Percentiles rank a stretch among this genome's conserved stretches.
Evolutionary conservation across 371 early-diverging fungal genomes (phyloP).

Genomic region (Chytridium lagenaria): DNA sequence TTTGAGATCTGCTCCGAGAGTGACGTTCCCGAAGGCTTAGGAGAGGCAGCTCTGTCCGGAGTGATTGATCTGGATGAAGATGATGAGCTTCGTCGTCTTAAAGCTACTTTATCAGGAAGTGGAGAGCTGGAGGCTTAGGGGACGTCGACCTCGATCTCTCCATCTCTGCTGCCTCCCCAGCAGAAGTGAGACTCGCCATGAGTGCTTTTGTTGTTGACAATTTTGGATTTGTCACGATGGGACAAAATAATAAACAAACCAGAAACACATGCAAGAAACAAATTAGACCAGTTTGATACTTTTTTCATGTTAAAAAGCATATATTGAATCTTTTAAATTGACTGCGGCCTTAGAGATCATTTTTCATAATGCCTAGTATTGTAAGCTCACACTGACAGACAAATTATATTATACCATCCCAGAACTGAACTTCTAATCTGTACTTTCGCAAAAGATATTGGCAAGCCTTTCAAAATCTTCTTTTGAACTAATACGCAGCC

Average conservation of each 20-base stretch:
- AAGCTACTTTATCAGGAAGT: background rate
- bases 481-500: background rate
- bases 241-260: no score
- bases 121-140: background rate
- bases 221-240: no score
- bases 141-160: background rate
- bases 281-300: no score
- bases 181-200: background rate
- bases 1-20: conserved; percentile 7
- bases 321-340: no score
- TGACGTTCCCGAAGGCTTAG: background rate
- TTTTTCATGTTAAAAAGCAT: no score
- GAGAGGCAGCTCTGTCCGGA: background rate
- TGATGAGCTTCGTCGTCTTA: background rate
- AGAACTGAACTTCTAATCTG: background rate
- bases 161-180: background rate
- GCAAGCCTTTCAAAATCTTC: background rate
- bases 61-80: background rate
- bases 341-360: no score
- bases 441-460: background rate
- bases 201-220: background rate
- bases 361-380: no score
- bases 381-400: no score
- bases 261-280: no score
- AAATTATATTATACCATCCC: background rate